phyloP scores from a whole-genome alignment of 139 green algal species.

The Micractinium sp. region DNA sequence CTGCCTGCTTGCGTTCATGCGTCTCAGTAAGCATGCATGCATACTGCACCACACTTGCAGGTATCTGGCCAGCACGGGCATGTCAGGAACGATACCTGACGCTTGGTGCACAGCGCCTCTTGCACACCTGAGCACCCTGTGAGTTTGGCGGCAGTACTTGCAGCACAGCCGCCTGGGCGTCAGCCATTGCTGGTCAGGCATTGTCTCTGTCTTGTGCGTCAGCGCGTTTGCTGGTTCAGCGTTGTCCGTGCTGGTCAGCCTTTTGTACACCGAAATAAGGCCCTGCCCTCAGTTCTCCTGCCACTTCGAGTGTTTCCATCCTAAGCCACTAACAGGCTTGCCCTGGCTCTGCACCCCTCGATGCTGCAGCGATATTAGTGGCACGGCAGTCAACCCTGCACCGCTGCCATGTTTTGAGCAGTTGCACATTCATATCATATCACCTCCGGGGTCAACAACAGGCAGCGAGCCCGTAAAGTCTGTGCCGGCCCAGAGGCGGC shows the following conservation, averaged over 20 bases:
- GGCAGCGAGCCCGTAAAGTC: background rate
- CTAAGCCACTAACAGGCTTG: no score
- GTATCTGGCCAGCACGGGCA: background rate
- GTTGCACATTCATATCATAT: background rate
- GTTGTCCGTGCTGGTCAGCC: no score
- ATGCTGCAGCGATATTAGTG: background rate
- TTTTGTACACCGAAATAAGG: no score
- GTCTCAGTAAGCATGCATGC: background rate
- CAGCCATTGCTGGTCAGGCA: background rate
- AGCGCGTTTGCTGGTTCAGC: no score
- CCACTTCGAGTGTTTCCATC: no score
- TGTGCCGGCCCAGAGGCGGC: no score
- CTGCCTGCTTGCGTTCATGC: background rate
- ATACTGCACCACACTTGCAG: background rate
- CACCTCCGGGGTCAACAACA: no score
- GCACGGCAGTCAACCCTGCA: background rate
- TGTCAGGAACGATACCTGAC: background rate
- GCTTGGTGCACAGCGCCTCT: background rate
- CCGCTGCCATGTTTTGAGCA: background rate
- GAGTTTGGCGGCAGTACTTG: background rate
- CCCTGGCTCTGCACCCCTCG: no score
- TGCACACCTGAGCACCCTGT: no score
- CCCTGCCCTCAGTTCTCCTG: no score
- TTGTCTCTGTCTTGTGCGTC: background rate
- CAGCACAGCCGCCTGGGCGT: no score